A percentile compares a stretch with the other conserved stretches of the same genome.
Evolutionary conservation across 2,329 filamentous ascomycete species (phyloP).

Genomic region (Colletotrichum cordylinicola): DNA sequence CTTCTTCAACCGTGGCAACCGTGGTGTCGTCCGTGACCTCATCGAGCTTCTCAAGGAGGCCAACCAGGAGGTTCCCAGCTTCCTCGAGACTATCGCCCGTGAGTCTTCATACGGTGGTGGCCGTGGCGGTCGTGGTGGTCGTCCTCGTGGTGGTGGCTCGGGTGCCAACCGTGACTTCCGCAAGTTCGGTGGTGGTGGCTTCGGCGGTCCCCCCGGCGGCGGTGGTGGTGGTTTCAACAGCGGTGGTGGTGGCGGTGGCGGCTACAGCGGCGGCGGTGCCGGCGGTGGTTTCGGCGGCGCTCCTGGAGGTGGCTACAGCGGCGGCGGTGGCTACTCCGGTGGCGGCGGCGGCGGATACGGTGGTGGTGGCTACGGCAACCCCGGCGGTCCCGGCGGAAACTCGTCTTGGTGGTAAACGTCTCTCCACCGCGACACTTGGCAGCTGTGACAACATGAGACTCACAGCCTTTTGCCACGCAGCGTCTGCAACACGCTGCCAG

Average conservation of each 20-base stretch:
- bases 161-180: constrained; percentile 87
- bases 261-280: constrained; percentile 47
- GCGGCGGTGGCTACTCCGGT: constrained; percentile 44
- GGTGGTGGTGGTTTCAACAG: constrained; percentile 49
- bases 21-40: constrained; percentile 94
- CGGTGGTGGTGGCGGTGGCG: constrained; percentile 42
- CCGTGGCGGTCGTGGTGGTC: constrained; percentile 67
- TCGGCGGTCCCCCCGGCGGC: constrained; percentile 50
- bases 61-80: constrained; percentile 92
- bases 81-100: constrained; percentile 96
- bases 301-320: constrained; percentile 48
- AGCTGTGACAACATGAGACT: background rate
- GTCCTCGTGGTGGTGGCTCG: constrained; percentile 74
- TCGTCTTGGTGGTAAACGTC: constrained; percentile 71
- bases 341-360: constrained; percentile 46
- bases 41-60: constrained; percentile 98
- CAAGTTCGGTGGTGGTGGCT: constrained; percentile 70
- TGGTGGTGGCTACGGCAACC: constrained; percentile 71
- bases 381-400: constrained; percentile 66
- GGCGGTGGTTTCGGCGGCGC: constrained; percentile 60
- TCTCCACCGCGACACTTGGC: background rate
- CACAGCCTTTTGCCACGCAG: background rate
- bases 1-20: constrained; percentile 99
- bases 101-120: constrained; percentile 85
- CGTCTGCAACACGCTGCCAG: constrained; percentile 38